Evolutionary conservation across 2,329 filamentous ascomycete species (phyloP).

Genomic region (Cladophialophora psammophila): DNA sequence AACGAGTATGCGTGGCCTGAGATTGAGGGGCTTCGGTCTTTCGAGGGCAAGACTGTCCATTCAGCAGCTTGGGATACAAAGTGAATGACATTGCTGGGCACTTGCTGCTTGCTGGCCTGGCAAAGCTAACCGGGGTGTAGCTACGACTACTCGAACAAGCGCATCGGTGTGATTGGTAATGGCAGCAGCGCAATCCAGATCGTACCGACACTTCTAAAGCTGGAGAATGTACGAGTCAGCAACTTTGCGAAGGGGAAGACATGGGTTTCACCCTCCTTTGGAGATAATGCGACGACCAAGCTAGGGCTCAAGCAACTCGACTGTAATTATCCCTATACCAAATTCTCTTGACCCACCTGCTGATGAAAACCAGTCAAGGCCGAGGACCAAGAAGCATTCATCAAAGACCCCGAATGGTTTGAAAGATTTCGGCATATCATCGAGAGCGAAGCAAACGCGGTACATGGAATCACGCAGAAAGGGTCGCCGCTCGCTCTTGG

Average conservation of each 20-base stretch:
- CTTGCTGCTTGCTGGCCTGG: constrained; percentile 37
- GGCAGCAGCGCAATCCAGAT: constrained; percentile 41
- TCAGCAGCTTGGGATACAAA: constrained; percentile 49
- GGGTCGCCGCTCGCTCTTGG: constrained; percentile 12
- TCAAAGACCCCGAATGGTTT: constrained; percentile 15
- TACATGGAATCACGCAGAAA: constrained; percentile 17
- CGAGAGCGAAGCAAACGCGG: constrained; percentile 27
- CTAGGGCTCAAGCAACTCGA: constrained; percentile 28
- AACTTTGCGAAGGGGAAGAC: constrained; percentile 42
- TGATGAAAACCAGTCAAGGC: constrained; percentile 14
- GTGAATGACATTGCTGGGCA: neutral
- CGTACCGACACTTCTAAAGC: constrained; percentile 49
- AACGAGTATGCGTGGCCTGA: constrained; percentile 41
- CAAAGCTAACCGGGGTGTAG: neutral
- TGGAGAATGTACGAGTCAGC: constrained; percentile 36
- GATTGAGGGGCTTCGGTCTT: constrained; percentile 42
- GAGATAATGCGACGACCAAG: constrained; percentile 26
- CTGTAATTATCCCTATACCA: constrained; percentile 9
- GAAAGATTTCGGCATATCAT: constrained; percentile 26
- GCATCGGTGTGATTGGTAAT: constrained; percentile 40
- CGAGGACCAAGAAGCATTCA: constrained; percentile 22
- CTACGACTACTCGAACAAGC: constrained; percentile 41
- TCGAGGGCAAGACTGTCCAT: constrained; percentile 49
- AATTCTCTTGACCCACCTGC: neutral
- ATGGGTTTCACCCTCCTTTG: constrained; percentile 41